Percentiles rank a stretch among this genome's conserved stretches.
phyloP scores from a whole-genome alignment of 164 flowering plant genomes.

The Warburgia ugandensis region DNA sequence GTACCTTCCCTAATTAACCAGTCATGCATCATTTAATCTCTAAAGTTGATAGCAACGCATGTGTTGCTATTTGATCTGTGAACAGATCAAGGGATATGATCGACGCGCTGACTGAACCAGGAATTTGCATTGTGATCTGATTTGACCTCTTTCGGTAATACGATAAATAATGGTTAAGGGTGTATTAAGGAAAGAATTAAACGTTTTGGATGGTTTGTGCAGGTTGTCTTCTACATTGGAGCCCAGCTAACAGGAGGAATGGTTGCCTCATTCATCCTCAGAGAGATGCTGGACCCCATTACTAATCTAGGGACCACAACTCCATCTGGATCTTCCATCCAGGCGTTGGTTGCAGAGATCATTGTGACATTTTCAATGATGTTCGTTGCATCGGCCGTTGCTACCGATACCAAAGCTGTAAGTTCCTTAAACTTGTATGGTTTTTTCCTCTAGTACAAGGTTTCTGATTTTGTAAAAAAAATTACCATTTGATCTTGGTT shows the following conservation, averaged over 20 bases:
- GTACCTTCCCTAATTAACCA: too few species aligned
- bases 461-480: neutral
- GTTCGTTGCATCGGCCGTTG: conserved; percentile 78
- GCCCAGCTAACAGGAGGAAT: conserved; percentile 68
- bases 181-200: neutral
- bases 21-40: too few species aligned
- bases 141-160: too few species aligned
- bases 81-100: too few species aligned
- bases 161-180: too few species aligned
- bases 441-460: neutral
- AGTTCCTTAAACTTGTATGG: neutral
- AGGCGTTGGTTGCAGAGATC: conserved; percentile 64
- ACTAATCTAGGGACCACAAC: conserved; percentile 53
- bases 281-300: conserved; percentile 46
- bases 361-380: conserved; percentile 74
- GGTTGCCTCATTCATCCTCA: conserved; percentile 44
- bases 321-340: conserved; percentile 54
- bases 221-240: conserved; percentile 64
- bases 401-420: conserved; percentile 82
- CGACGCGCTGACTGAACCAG: too few species aligned
- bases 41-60: too few species aligned
- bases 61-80: too few species aligned
- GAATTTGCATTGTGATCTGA: too few species aligned
- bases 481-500: neutral
- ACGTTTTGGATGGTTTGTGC: conserved; percentile 2